Evolutionary conservation across 108 stramenopile species (phyloP).

Genomic region (Pseudonitzschia delicatissima): DNA sequence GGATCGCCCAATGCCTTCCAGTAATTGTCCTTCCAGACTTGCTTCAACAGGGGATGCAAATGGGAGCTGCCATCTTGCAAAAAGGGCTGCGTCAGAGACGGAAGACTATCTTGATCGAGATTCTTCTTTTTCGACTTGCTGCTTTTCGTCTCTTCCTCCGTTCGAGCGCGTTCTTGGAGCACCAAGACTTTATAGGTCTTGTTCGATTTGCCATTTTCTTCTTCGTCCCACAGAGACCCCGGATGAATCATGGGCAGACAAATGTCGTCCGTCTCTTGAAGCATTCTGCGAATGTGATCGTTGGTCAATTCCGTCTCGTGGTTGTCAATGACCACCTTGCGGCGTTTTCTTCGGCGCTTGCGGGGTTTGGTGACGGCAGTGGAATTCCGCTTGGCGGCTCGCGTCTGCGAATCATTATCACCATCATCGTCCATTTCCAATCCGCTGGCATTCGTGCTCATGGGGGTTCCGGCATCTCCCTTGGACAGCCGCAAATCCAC

Average conservation of each 20-base stretch:
- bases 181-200: not conserved
- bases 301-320: conserved; percentile 72
- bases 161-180: not conserved
- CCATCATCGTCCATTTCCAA: conserved; percentile 12
- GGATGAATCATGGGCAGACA: conserved; percentile 50
- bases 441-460: not conserved
- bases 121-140: not conserved
- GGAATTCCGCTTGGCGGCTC: conserved; percentile 12
- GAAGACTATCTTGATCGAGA: not conserved
- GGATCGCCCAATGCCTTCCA: conserved; percentile 55
- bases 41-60: conserved; percentile 60
- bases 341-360: conserved; percentile 64
- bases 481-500: conserved; percentile 38
- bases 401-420: not conserved
- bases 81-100: conserved; percentile 62
- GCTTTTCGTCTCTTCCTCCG: not conserved
- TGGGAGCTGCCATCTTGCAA: conserved; percentile 42
- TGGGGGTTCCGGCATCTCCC: not conserved
- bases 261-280: conserved; percentile 72
- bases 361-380: conserved; percentile 29
- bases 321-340: conserved; percentile 84
- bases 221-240: conserved; percentile 49
- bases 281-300: conserved; percentile 77
- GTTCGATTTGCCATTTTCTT: conserved; percentile 21
- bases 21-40: conserved; percentile 59